A percentile compares a stretch with the other conserved stretches of the same genome.
These are phyloP conservation scores for Kazachstania martiniae DNA, from an alignment of 805 yeast genomes.

Conservation along the genomic window DNA sequence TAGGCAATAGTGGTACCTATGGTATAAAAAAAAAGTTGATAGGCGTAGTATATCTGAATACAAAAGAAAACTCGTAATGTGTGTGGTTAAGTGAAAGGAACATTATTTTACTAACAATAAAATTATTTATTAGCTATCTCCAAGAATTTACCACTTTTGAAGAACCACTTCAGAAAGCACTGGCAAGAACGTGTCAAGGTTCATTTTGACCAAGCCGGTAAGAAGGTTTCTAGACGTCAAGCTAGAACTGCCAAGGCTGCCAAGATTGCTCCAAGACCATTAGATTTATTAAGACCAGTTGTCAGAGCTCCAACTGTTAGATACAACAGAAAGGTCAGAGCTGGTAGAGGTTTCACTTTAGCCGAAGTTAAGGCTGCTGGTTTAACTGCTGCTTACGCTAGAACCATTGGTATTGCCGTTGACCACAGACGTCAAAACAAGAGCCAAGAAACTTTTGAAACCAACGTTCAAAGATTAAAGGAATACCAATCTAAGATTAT, in stretches of 20 bases:
- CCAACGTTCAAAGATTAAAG: slow-evolving; percentile 91
- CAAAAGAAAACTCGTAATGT: too few relatives aligned
- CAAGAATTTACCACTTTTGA: slow-evolving; percentile 97
- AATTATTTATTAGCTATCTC: slow-evolving; percentile 81
- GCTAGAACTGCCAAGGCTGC: slow-evolving; percentile 94
- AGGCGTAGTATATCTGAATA: too few relatives aligned
- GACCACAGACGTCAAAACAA: slow-evolving; percentile 99
- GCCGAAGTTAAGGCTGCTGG: slow-evolving; percentile 98
- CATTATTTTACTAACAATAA: too few relatives aligned
- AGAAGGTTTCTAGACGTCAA: slow-evolving; percentile 93
- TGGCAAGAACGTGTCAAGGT: slow-evolving; percentile 99
- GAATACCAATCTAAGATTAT: slow-evolving; percentile 94
- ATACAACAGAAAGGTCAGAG: slow-evolving; percentile 99
- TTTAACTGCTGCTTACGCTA: slow-evolving; percentile 86
- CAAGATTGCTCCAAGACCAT: slow-evolving; percentile 92
- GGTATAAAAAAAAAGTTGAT: too few relatives aligned
- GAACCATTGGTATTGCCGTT: slow-evolving; percentile 97
- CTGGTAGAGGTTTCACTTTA: slow-evolving; percentile 98
- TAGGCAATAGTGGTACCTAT: too few relatives aligned
- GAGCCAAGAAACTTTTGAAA: slow-evolving; percentile 88
- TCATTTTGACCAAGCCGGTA: slow-evolving; percentile 99
- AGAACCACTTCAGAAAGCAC: slow-evolving; percentile 99
- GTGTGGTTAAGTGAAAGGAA: too few relatives aligned
- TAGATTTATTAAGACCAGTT: slow-evolving; percentile 92
- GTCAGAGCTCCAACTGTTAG: slow-evolving; percentile 98